Evolutionary conservation across 306 rosid species (phyloP).

Genomic region (Rosa chinensis): DNA sequence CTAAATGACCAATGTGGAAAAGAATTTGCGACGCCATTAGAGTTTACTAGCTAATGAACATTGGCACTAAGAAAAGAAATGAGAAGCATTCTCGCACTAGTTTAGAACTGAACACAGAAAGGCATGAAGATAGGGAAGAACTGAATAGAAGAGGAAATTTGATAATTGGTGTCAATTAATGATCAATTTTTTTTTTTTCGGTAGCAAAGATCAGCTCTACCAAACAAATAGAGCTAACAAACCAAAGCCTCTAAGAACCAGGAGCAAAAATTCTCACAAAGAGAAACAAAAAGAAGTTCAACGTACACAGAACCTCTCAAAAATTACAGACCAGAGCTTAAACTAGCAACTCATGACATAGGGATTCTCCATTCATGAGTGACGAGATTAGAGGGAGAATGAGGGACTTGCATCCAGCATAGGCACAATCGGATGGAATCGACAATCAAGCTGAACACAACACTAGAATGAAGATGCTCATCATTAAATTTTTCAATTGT

Average conservation of each 20-base stretch:
- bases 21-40: background rate
- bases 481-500: background rate
- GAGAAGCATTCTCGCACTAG: background rate
- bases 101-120: background rate
- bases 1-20: background rate
- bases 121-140: background rate
- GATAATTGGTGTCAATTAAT: background rate
- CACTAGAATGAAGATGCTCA: background rate
- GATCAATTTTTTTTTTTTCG: background rate
- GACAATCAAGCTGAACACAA: background rate
- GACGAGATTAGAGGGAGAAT: background rate
- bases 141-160: background rate
- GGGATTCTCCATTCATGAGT: background rate
- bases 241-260: too few species aligned
- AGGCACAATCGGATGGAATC: background rate
- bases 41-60: background rate
- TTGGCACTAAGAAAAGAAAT: background rate
- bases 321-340: background rate
- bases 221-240: too few species aligned
- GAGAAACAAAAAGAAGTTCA: background rate
- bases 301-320: background rate
- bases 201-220: background rate
- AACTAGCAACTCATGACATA: background rate
- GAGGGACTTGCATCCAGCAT: background rate
- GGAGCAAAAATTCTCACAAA: background rate